Conservation (phyloP, 441 rosid species). For the Erodium texanum region DNA sequence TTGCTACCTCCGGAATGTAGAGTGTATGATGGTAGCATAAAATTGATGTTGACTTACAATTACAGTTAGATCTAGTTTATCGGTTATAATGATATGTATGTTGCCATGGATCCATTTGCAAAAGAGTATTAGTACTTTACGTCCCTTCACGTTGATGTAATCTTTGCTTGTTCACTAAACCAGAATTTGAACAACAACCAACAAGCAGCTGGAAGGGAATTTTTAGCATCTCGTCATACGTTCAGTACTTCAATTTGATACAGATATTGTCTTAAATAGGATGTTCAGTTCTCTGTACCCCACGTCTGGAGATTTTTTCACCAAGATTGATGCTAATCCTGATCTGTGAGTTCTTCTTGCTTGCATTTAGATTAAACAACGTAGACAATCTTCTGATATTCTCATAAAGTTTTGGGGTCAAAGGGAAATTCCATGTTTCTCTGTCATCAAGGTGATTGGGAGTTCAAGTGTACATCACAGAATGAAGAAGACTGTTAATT, state of each 20-base stretch:
- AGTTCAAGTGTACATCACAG: too few species aligned
- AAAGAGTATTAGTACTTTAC: background rate
- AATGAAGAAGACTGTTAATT: too few species aligned
- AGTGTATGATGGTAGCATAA: background rate
- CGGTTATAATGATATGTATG: too few species aligned
- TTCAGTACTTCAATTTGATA: slow-evolving; percentile 75
- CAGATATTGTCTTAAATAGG: slow-evolving; percentile 75
- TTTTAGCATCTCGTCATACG: slow-evolving; percentile 66
- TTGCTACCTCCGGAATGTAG: background rate
- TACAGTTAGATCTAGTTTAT: background rate
- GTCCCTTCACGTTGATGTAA: background rate
- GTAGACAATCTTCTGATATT: background rate
- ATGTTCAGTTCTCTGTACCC: slow-evolving; percentile 69
- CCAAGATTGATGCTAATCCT: slow-evolving; percentile 86
- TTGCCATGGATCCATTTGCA: background rate
- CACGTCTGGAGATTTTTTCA: slow-evolving; percentile 63
- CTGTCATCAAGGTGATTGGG: background rate
- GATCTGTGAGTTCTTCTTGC: slow-evolving; percentile 66
- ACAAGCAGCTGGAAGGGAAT: slow-evolving; percentile 73
- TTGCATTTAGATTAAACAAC: slow-evolving; percentile 9
- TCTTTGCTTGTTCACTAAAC: slow-evolving; percentile 26
- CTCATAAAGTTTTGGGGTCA: background rate
- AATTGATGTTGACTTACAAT: background rate
- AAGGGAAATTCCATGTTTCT: background rate
- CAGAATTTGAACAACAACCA: slow-evolving; percentile 66